These are phyloP conservation scores for Erythrophleum ivorense DNA, from an alignment of 331 rosid species.

Conservation along the genomic window DNA sequence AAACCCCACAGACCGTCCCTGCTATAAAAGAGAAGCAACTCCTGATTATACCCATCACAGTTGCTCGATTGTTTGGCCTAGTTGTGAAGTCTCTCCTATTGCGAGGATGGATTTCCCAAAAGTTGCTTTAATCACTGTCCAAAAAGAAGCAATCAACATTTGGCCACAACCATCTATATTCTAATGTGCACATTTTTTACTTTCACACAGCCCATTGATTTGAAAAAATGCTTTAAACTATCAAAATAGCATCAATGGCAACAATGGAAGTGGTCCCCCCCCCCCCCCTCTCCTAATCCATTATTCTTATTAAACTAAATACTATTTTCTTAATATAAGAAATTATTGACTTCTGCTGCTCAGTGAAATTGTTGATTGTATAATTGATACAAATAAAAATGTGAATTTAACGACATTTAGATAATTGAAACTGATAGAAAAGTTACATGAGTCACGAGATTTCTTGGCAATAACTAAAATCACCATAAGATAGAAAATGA, in stretches of 20 bases:
- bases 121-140: slow-evolving; percentile 33
- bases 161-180: neutral
- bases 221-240: too few relatives aligned
- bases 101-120: slow-evolving; percentile 24
- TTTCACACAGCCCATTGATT: neutral
- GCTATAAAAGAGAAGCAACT: slow-evolving; percentile 54
- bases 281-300: neutral
- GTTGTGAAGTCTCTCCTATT: slow-evolving; percentile 18
- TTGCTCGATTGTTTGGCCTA: slow-evolving; percentile 14
- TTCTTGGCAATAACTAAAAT: slow-evolving; percentile 2
- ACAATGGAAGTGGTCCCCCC: neutral
- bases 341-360: neutral
- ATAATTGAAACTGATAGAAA: neutral
- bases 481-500: neutral
- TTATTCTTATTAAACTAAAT: neutral
- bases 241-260: neutral
- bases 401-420: neutral
- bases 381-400: neutral
- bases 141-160: slow-evolving; percentile 33
- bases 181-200: neutral
- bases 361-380: neutral
- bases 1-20: slow-evolving; percentile 56
- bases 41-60: slow-evolving; percentile 59
- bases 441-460: neutral
- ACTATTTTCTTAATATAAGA: neutral